phyloP scores from a whole-genome alignment of 164 flowering plant species.

The Stephania yunnanensis region DNA sequence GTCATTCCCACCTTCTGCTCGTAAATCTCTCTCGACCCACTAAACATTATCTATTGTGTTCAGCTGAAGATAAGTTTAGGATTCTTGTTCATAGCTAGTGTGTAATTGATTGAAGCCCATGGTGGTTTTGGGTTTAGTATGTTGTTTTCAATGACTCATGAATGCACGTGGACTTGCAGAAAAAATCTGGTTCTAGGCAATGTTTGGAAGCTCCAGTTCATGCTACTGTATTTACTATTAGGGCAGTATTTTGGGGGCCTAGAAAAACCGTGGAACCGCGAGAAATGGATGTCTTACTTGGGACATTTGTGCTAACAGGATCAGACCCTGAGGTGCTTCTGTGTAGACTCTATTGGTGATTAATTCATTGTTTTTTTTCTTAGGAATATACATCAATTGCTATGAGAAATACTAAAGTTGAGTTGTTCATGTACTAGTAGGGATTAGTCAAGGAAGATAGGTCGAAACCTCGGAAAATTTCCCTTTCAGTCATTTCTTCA shows the following conservation, averaged over 20 bases:
- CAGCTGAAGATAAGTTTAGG: neutral
- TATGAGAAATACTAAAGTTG: constrained; percentile 8
- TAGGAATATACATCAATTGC: constrained; percentile 5
- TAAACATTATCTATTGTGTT: neutral
- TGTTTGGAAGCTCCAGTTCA: neutral
- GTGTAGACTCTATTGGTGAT: constrained; percentile 6
- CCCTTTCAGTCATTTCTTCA: constrained; percentile 65
- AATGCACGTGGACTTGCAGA: neutral
- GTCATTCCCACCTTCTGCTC: neutral
- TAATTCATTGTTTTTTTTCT: constrained; percentile 6
- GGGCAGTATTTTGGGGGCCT: constrained; percentile 75
- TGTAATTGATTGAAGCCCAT: too few relatives aligned
- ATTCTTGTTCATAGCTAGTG: too few relatives aligned
- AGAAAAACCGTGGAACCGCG: constrained; percentile 40
- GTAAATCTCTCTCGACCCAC: constrained; percentile 3
- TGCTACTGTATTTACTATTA: constrained; percentile 29
- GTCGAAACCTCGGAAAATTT: constrained; percentile 36
- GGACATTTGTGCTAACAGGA: constrained; percentile 49
- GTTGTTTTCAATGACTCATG: too few relatives aligned
- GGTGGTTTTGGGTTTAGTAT: too few relatives aligned
- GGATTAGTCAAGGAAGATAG: constrained; percentile 32
- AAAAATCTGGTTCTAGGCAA: constrained; percentile 1
- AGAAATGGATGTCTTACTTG: constrained; percentile 38
- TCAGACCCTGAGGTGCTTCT: constrained; percentile 42
- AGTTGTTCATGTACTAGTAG: neutral